phyloP scores from a whole-genome alignment of 106 monocot genomes.

The Alisma plantagoaquatica region DNA sequence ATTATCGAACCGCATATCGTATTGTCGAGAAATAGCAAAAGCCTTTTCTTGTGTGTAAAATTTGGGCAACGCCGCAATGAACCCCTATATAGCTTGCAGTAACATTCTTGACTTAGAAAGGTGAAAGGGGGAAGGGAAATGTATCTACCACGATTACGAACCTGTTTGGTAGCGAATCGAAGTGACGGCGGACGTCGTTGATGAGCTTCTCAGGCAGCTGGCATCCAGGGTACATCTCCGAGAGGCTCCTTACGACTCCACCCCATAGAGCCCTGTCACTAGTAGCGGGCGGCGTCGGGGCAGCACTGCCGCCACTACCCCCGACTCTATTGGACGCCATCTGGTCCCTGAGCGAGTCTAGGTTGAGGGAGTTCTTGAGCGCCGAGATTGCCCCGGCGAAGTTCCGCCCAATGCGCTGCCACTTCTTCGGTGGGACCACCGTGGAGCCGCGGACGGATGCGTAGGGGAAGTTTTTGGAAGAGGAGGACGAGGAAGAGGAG shows the following conservation, averaged over 20 bases:
- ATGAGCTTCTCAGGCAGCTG: slow-evolving; percentile 76
- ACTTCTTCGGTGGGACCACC: slow-evolving; percentile 38
- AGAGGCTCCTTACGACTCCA: slow-evolving; percentile 45
- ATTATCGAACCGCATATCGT: no score
- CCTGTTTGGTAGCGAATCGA: slow-evolving; percentile 76
- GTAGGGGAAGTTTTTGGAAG: no score
- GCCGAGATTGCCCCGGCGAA: slow-evolving; percentile 58
- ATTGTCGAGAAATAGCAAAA: neutral
- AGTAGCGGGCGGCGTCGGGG: neutral
- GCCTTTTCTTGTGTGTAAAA: slow-evolving; percentile 6
- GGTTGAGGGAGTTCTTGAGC: slow-evolving; percentile 65
- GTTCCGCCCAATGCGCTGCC: slow-evolving; percentile 54
- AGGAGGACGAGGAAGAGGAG: no score
- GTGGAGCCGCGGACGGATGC: neutral
- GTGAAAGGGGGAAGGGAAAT: no score
- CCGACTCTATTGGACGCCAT: neutral
- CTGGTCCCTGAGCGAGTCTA: slow-evolving; percentile 27
- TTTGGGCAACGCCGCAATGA: no score
- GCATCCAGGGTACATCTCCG: slow-evolving; percentile 53
- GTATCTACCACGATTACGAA: no score
- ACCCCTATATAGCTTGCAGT: neutral
- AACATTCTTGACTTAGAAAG: neutral
- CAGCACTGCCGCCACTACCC: no score
- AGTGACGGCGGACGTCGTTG: slow-evolving; percentile 67
- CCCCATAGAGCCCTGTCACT: slow-evolving; percentile 37